A percentile compares a stretch with the other conserved stretches of the same genome.
Conservation (phyloP, 164 flowering plant genomes). For the Piper longum region DNA sequence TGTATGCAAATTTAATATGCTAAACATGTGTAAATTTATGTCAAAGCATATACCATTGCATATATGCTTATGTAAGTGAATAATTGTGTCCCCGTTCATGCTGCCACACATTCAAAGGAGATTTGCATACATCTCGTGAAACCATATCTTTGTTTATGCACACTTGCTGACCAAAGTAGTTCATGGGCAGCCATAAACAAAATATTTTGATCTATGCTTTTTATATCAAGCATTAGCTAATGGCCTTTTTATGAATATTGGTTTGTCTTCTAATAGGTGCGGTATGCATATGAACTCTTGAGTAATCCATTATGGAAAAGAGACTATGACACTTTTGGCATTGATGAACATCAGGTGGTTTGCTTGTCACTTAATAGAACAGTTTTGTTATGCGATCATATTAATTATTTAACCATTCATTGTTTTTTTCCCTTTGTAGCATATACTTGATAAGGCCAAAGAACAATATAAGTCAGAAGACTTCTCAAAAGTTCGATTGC, state of each 20-base stretch:
- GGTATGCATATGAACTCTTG: constrained; percentile 81
- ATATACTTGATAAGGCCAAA: constrained; percentile 37
- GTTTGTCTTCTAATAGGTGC: constrained; percentile 28
- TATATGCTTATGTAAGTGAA: too few species aligned
- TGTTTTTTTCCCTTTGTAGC: constrained; percentile 25
- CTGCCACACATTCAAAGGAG: too few species aligned
- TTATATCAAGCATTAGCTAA: background rate
- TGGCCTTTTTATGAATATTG: background rate
- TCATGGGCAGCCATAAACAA: too few species aligned
- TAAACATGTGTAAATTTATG: too few species aligned
- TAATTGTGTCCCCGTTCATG: too few species aligned
- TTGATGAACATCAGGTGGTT: constrained; percentile 72
- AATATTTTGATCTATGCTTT: too few species aligned
- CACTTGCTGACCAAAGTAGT: too few species aligned
- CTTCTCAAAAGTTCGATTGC: constrained; percentile 35
- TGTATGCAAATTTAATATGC: too few species aligned
- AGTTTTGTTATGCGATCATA: background rate
- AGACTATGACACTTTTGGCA: constrained; percentile 59
- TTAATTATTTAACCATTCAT: background rate
- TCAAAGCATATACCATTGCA: too few species aligned
- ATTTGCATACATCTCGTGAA: too few species aligned
- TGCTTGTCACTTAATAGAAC: background rate
- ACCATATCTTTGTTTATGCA: too few species aligned
- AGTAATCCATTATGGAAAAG: constrained; percentile 77
- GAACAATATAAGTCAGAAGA: constrained; percentile 25